These are phyloP conservation scores for Russula griseocarnosa DNA, from an alignment of 768 basidiomycete species.

Conservation along the genomic window DNA sequence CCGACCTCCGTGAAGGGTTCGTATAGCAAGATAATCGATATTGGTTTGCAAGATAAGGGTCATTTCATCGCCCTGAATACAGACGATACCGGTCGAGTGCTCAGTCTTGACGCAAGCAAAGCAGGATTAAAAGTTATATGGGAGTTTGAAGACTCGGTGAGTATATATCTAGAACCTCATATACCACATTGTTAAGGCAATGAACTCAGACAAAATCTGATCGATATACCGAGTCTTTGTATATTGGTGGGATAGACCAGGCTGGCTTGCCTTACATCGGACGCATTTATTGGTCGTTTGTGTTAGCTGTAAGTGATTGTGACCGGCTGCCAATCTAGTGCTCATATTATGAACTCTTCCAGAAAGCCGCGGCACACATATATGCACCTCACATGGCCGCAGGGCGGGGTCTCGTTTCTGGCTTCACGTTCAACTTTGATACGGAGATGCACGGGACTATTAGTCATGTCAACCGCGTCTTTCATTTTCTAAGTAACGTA, in stretches of 20 bases:
- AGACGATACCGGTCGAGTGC: constrained; percentile 54
- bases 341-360: constrained; percentile 15
- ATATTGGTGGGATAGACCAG: constrained; percentile 51
- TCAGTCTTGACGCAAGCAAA: constrained; percentile 48
- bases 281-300: constrained; percentile 65
- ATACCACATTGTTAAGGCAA: not conserved
- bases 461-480: constrained; percentile 47
- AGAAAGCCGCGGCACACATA: constrained; percentile 57
- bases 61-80: constrained; percentile 55
- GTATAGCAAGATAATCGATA: constrained; percentile 56
- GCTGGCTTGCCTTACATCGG: constrained; percentile 53
- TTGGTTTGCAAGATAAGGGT: constrained; percentile 55
- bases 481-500: constrained; percentile 1
- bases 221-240: constrained; percentile 48
- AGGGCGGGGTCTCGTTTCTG: constrained; percentile 46
- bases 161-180: constrained; percentile 21
- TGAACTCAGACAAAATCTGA: constrained; percentile 40
- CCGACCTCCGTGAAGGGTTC: constrained; percentile 41
- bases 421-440: constrained; percentile 62
- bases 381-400: constrained; percentile 47
- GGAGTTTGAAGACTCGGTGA: constrained; percentile 56
- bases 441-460: constrained; percentile 64
- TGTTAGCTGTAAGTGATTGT: constrained; percentile 44
- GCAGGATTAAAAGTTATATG: constrained; percentile 41
- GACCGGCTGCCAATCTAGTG: not conserved